Evolutionary conservation across 164 flowering plant species (phyloP).

Genomic region (Nelumbo lutea): DNA sequence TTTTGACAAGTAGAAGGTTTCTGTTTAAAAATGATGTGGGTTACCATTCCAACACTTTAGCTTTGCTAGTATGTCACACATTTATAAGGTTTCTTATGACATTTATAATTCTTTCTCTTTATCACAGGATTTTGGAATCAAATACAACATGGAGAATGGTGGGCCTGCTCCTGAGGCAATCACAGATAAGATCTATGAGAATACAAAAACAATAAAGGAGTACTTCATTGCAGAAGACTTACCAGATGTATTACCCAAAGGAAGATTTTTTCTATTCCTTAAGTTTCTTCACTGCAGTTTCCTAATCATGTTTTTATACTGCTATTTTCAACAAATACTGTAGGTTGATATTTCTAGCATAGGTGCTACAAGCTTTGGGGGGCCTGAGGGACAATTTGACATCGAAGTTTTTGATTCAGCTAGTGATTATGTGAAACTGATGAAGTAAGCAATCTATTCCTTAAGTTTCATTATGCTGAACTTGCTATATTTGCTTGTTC

Average conservation of each 20-base stretch:
- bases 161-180: conserved; percentile 97
- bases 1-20: too few relatives aligned
- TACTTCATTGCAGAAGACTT: conserved; percentile 76
- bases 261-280: neutral
- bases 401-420: conserved; percentile 95
- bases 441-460: conserved; percentile 63
- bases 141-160: conserved; percentile 99
- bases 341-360: conserved; percentile 75
- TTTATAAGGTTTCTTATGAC: neutral
- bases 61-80: too few relatives aligned
- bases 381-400: conserved; percentile 93
- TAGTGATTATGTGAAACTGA: conserved; percentile 80
- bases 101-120: neutral
- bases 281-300: neutral
- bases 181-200: conserved; percentile 85
- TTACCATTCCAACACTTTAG: too few relatives aligned
- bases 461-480: too few relatives aligned
- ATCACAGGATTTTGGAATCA: conserved; percentile 92
- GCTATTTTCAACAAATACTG: conserved; percentile 4
- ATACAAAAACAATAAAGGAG: conserved; percentile 82
- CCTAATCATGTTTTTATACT: neutral
- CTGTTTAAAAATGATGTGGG: too few relatives aligned
- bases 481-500: too few relatives aligned
- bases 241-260: conserved; percentile 59
- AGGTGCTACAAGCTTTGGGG: conserved; percentile 62